phyloP scores from a whole-genome alignment of 1,284 basidiomycete genomes.

The Hemileia vastatrix region DNA sequence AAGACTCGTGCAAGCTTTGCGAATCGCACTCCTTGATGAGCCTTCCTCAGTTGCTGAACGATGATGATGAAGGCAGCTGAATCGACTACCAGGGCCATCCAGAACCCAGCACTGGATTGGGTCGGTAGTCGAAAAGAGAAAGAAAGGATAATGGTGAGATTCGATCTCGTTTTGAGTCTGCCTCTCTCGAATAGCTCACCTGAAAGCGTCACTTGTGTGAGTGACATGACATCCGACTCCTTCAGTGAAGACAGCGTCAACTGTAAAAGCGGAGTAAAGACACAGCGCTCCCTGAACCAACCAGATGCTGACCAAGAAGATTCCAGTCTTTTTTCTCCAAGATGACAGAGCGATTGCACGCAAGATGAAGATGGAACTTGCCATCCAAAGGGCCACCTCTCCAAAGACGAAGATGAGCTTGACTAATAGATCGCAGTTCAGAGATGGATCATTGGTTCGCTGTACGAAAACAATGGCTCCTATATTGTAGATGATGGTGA shows the following conservation, averaged over 20 bases:
- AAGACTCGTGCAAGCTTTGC: not conserved
- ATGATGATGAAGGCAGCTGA: not conserved
- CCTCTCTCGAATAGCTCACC: not conserved
- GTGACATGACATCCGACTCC: too few relatives aligned
- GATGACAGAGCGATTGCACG: not conserved
- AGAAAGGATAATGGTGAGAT: not conserved
- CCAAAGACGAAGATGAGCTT: not conserved
- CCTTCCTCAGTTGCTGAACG: not conserved
- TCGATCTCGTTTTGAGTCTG: too few relatives aligned
- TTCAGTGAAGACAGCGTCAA: too few relatives aligned
- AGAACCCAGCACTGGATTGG: not conserved
- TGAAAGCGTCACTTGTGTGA: not conserved
- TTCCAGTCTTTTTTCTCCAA: not conserved
- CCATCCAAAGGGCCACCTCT: not conserved
- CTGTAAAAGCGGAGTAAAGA: too few relatives aligned
- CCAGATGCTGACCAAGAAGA: not conserved
- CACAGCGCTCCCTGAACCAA: not conserved
- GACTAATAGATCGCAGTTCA: not conserved
- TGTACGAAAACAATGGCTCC: not conserved
- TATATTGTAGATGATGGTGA: not conserved
- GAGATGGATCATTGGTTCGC: not conserved
- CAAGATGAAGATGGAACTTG: not conserved
- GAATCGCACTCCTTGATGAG: not conserved
- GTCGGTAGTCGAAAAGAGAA: not conserved
- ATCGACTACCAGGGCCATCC: not conserved